These are phyloP conservation scores for Trichoderma endophyticum DNA, from an alignment of 2,329 filamentous ascomycete species.

Conservation along the genomic window DNA sequence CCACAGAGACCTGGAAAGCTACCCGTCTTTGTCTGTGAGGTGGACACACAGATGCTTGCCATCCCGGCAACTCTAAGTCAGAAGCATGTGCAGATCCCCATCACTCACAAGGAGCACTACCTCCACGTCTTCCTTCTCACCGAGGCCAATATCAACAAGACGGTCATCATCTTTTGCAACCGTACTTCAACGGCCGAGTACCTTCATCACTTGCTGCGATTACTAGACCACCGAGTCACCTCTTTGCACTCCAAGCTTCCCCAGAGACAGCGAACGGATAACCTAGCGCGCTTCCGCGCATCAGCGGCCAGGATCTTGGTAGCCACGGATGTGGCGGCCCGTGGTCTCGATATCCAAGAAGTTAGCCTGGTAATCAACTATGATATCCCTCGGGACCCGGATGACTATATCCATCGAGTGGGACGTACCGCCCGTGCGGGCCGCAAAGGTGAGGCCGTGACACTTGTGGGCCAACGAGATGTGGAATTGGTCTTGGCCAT, in stretches of 20 bases:
- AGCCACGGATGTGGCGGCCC: slow-evolving; percentile 89
- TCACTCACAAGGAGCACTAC: slow-evolving; percentile 93
- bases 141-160: slow-evolving; percentile 68
- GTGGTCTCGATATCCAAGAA: slow-evolving; percentile 92
- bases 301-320: slow-evolving; percentile 85
- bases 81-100: slow-evolving; percentile 80
- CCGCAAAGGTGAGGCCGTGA: slow-evolving; percentile 75
- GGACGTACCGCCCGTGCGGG: slow-evolving; percentile 94
- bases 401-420: slow-evolving; percentile 96
- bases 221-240: slow-evolving; percentile 86
- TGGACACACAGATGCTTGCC: slow-evolving; percentile 70
- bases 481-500: slow-evolving; percentile 89
- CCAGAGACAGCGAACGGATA: slow-evolving; percentile 80
- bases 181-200: slow-evolving; percentile 83
- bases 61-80: slow-evolving; percentile 80
- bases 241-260: slow-evolving; percentile 84
- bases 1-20: slow-evolving; percentile 65
- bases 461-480: slow-evolving; percentile 88
- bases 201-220: slow-evolving; percentile 80
- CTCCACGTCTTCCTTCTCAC: slow-evolving; percentile 86
- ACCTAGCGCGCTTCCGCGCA: slow-evolving; percentile 88
- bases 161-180: slow-evolving; percentile 92
- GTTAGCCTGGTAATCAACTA: slow-evolving; percentile 91
- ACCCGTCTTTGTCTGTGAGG: slow-evolving; percentile 84
- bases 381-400: slow-evolving; percentile 91